These are phyloP conservation scores for Xylaria sp. DNA, from an alignment of 495 filamentous ascomycete genomes.

Conservation along the genomic window DNA sequence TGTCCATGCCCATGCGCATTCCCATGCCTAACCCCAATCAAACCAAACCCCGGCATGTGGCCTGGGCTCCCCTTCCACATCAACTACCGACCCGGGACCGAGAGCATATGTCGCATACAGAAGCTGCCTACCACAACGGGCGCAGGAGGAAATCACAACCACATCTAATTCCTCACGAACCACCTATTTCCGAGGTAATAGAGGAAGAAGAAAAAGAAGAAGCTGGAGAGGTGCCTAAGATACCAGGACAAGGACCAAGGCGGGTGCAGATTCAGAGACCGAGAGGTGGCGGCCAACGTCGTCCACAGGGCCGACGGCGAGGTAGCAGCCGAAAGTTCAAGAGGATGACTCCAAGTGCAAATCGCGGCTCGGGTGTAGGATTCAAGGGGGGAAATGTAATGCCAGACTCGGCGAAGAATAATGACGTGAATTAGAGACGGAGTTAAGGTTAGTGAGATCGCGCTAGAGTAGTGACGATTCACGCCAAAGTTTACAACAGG, in stretches of 20 bases:
- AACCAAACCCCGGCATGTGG: not conserved
- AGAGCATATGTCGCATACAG: not conserved
- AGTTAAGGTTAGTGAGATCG: not conserved
- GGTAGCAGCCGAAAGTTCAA: not conserved
- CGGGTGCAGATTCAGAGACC: not conserved
- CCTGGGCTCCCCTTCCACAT: constrained; percentile 6
- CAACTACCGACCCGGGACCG: not conserved
- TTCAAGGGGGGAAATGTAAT: not conserved
- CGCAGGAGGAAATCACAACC: not conserved
- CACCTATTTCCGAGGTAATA: not conserved
- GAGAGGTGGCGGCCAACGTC: not conserved
- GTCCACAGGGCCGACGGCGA: not conserved
- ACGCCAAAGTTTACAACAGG: not conserved
- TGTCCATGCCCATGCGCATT: too few relatives aligned
- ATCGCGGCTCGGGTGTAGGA: not conserved
- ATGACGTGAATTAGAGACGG: not conserved
- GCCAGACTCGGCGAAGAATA: not conserved
- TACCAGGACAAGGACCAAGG: not conserved
- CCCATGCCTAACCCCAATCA: too few relatives aligned
- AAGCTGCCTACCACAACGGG: too few relatives aligned
- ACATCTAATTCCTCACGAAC: not conserved
- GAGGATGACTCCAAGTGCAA: not conserved
- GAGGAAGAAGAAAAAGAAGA: constrained; percentile 4
- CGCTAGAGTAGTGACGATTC: not conserved
- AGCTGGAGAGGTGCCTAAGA: not conserved